phyloP scores from a whole-genome alignment of 169 alveolate species.

The Ichthyophthirius multifiliis region DNA sequence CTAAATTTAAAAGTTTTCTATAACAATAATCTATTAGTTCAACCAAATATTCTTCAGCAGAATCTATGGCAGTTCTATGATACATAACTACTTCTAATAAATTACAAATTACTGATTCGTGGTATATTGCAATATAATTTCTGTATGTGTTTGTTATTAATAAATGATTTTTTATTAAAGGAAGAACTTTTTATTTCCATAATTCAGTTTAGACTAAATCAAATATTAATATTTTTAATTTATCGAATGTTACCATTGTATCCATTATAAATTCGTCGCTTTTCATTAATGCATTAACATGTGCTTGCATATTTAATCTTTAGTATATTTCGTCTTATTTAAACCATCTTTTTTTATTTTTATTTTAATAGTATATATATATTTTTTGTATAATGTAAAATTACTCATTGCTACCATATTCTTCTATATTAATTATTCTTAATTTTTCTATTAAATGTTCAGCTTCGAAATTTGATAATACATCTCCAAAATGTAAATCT shows the following conservation, averaged over 20 bases:
- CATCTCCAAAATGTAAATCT: constrained; percentile 45
- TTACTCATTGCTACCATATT: constrained; percentile 57
- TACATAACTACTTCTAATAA: constrained; percentile 71
- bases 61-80: constrained; percentile 83
- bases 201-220: constrained; percentile 64
- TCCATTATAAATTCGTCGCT: constrained; percentile 76
- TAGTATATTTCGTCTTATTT: constrained; percentile 60
- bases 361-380: neutral
- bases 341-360: constrained; percentile 44
- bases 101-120: constrained; percentile 81
- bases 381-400: neutral
- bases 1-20: constrained; percentile 68
- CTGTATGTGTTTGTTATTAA: constrained; percentile 45
- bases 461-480: constrained; percentile 64
- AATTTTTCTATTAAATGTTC: constrained; percentile 57
- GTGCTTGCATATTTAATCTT: constrained; percentile 70
- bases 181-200: constrained; percentile 67
- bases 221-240: constrained; percentile 59
- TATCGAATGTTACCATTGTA: constrained; percentile 60
- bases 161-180: constrained; percentile 48
- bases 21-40: constrained; percentile 83
- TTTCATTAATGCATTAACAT: constrained; percentile 62
- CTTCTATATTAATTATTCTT: constrained; percentile 39
- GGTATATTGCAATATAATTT: constrained; percentile 64
- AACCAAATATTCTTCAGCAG: constrained; percentile 74